Percentiles rank a stretch among this genome's conserved stretches.
Evolutionary conservation across 2,329 filamentous ascomycete species (phyloP).

Genomic region (Trichoderma asperellum): DNA sequence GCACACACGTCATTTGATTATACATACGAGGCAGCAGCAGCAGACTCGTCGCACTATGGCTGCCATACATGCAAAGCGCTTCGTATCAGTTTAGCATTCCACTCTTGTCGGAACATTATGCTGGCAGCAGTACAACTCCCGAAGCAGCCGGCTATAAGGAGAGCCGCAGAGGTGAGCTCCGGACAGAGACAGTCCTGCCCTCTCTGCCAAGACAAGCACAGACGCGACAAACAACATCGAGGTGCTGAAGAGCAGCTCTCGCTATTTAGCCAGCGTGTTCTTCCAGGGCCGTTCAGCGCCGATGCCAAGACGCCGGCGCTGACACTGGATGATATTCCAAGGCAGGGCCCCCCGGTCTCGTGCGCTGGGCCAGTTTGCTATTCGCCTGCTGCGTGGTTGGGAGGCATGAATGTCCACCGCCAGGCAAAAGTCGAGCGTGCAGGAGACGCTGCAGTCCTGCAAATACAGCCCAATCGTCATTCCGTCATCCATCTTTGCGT

Average conservation of each 20-base stretch:
- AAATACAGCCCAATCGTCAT: not conserved
- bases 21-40: not conserved
- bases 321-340: not conserved
- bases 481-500: not conserved
- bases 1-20: not conserved
- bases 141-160: not conserved
- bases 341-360: not conserved
- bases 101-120: not conserved
- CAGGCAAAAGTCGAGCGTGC: not conserved
- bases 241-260: not conserved
- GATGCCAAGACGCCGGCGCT: slow-evolving; percentile 18
- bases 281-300: not conserved
- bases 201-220: not conserved
- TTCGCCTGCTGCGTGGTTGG: not conserved
- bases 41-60: not conserved
- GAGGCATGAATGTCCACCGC: not conserved
- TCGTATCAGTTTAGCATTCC: not conserved
- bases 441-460: not conserved
- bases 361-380: not conserved
- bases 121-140: not conserved
- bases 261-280: not conserved
- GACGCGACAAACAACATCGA: not conserved
- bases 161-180: not conserved
- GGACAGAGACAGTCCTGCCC: not conserved
- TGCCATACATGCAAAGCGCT: not conserved